Evolutionary conservation across 1,139 yeast genomes (phyloP).

Genomic region (Yamadazyma sp.): DNA sequence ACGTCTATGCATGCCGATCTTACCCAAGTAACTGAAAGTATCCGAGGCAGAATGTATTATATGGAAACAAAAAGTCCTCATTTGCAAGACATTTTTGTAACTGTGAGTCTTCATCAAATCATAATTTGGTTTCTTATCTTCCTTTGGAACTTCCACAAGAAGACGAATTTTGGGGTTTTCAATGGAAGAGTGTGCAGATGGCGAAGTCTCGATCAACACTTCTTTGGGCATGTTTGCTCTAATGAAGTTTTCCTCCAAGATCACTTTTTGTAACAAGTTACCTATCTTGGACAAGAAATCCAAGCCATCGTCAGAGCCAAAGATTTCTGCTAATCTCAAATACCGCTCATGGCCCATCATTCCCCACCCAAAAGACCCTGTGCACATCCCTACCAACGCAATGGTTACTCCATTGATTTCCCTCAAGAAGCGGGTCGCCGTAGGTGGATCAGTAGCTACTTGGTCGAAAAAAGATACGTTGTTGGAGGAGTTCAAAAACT

Average conservation of each 20-base stretch:
- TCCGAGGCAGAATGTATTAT: slow-evolving; percentile 51
- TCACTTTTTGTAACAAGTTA: slow-evolving; percentile 45
- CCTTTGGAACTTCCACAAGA: slow-evolving; percentile 32
- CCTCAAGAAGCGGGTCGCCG: slow-evolving; percentile 33
- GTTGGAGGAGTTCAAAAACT: slow-evolving; percentile 19
- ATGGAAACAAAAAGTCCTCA: slow-evolving; percentile 51
- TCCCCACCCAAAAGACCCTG: slow-evolving; percentile 40
- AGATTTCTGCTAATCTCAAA: slow-evolving; percentile 44
- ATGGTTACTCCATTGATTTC: slow-evolving; percentile 28
- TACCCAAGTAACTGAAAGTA: slow-evolving; percentile 38
- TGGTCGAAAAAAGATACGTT: slow-evolving; percentile 28
- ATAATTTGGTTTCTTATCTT: slow-evolving; percentile 24
- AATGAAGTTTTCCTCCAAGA: slow-evolving; percentile 57
- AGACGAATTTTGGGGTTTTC: slow-evolving; percentile 39
- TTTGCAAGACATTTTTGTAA: slow-evolving; percentile 59
- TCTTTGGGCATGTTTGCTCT: slow-evolving; percentile 47
- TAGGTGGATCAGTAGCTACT: slow-evolving; percentile 20
- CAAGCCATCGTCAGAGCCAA: slow-evolving; percentile 35
- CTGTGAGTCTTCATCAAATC: slow-evolving; percentile 44
- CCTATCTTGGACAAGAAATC: slow-evolving; percentile 35
- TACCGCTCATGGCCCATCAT: slow-evolving; percentile 50
- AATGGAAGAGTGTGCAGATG: slow-evolving; percentile 24
- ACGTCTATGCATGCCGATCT: slow-evolving; percentile 45
- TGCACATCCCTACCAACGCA: slow-evolving; percentile 37
- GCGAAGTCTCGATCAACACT: slow-evolving; percentile 46